Conservation (phyloP, 108 stramenopile genomes). For the Cyclostephanos tholiformis region DNA sequence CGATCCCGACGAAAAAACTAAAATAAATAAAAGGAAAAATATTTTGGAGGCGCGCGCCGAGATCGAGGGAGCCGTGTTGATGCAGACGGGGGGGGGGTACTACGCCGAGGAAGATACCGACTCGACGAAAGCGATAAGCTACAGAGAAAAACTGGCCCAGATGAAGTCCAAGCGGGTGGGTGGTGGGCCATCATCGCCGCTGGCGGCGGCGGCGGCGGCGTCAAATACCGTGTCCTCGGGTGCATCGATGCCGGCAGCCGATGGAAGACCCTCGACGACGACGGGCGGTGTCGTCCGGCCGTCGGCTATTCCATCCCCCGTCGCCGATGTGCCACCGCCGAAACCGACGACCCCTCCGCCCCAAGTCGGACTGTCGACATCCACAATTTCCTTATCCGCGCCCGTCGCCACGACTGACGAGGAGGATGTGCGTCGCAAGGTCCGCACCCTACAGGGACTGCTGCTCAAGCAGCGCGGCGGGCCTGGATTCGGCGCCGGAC, state of each 20-base stretch:
- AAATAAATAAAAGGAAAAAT: slow-evolving; percentile 12
- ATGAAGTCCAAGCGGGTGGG: slow-evolving; percentile 53
- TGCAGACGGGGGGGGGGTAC: slow-evolving; percentile 14
- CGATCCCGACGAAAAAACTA: no score
- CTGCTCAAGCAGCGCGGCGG: slow-evolving; percentile 87
- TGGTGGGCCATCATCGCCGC: no score
- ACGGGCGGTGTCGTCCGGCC: no score
- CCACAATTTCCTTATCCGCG: no score
- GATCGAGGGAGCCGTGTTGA: slow-evolving; percentile 31
- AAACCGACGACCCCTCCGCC: background rate
- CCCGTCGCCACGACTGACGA: slow-evolving; percentile 21
- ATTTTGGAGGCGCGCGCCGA: slow-evolving; percentile 28
- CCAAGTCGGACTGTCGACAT: background rate
- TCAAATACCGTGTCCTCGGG: background rate
- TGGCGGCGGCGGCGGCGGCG: slow-evolving; percentile 13
- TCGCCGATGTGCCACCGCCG: slow-evolving; percentile 13
- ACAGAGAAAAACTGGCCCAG: slow-evolving; percentile 63
- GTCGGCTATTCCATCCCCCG: background rate
- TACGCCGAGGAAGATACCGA: background rate
- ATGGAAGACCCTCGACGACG: background rate
- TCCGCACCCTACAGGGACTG: slow-evolving; percentile 80
- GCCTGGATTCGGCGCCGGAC: slow-evolving; percentile 81
- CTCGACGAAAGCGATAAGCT: slow-evolving; percentile 1
- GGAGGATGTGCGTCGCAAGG: slow-evolving; percentile 53
- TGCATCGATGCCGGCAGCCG: background rate